Evolutionary conservation across 2,329 filamentous ascomycete species (phyloP), one percentile per base, ranked within the genome.

Genomic region (Alternaria hordeiaustralica): DNA sequence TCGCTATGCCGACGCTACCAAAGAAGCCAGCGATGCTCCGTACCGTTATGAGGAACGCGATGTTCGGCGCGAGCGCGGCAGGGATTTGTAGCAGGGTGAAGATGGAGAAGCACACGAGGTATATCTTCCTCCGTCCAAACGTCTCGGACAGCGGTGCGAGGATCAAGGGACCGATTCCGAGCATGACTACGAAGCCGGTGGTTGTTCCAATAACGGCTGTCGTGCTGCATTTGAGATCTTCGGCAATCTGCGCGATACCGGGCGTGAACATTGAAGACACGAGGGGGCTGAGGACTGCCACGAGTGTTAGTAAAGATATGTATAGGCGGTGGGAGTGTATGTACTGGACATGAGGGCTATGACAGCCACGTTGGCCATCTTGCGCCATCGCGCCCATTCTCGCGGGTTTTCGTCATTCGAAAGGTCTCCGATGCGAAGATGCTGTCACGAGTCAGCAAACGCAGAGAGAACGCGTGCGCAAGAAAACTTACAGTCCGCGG

Each of bases 221-320:
- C 3, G 75, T 73, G 6, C 72, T 74, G 1, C 82, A 83, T 45
- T 82, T 60, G 18, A 86, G 76, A 26, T 82, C 81, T 49, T 82
- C 73, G 3, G 84, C 84, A 46, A 86, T 86, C 60, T 86, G 81
- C 10, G 77, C 72, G 56, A 86, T 85, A 1, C 83, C 84, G 0
- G 84, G 84, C 1, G 84, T 85, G 72, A 86, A 86, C 83, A 86
- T 85, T 43, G 81, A 83, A 20, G 79, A 82, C 2, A 83, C 83
- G 20, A 85, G 77, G 0, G 84, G 83, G 18, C 81, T 83, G 2
- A 85, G 65, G 41, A 85, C 79, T 82, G 8, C 21, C 41, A 55
- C 18, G 21, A 23, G 21, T 13, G 15, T 75, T 25, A 51, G 23
- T 21, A 43, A 6, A 25, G 4, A 3, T 15, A 53, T 41, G 10